Base-by-base conservation (phyloP, 139 green algal species). In the Ettlia oleoabundans region DNA sequence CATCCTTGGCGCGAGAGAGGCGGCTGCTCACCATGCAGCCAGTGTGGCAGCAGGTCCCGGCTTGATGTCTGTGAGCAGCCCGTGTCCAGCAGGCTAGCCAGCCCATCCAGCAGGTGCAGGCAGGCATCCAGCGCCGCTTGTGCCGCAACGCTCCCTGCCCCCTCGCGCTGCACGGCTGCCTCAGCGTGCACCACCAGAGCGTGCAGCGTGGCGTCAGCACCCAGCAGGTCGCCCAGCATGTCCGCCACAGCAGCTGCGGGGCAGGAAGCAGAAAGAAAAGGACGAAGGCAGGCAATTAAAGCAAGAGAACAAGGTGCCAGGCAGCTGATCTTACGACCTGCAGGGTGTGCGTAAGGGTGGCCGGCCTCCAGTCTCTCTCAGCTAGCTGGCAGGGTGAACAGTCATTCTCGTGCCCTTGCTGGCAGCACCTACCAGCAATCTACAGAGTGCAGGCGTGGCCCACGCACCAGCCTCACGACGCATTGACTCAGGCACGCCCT, bases 401-500 rank as follows among this genome's bases (percentile, higher is more conserved):
- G n/a, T n/a, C n/a, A n/a, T n/a, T n/a, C n/a, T n/a, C n/a, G n/a
- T n/a, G n/a, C n/a, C n/a, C n/a, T n/a, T n/a, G n/a, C n/a, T n/a
- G n/a, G n/a, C n/a, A n/a, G n/a, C n/a, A n/a, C n/a, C n/a, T n/a
- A n/a, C n/a, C n/a, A n/a, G n/a, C n/a, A n/a, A n/a, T n/a, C n/a
- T n/a, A n/a, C n/a, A n/a, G n/a, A n/a, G n/a, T n/a, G n/a, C n/a
- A n/a, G n/a, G 3, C 26, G 15, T 2, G 30, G 7, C 62, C 37
- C 28, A 3, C 28, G 10, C 38, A 80, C 65, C 77, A 68, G 77
- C 42, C 24, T 82, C 77, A 3, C 51, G 33, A 19, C 77, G 42
- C 77, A 82, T 30, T 2, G 47, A 24, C 28, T 82, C 33, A 7
- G 77, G 77, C 62, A 76, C 62, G n/a, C n/a, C n/a, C n/a, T n/a